Evolutionary conservation across 257 asterid species (phyloP).

Genomic region (Parsonsia alboflavescens): DNA sequence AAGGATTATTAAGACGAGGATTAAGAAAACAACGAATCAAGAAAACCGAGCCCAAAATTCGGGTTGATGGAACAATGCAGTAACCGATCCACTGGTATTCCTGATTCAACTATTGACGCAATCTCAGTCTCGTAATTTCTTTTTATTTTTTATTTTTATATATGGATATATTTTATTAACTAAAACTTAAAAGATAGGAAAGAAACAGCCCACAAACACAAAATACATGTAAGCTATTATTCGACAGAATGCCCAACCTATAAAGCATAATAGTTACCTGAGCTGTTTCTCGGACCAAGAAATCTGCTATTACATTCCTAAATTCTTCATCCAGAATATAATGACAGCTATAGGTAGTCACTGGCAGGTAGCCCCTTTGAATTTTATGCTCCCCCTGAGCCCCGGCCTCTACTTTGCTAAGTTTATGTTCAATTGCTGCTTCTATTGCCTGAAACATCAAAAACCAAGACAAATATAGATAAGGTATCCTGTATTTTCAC

Average conservation of each 20-base stretch:
- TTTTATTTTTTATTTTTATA: too few relatives aligned
- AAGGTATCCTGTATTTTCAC: not conserved
- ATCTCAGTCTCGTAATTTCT: too few relatives aligned
- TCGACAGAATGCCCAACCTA: not conserved
- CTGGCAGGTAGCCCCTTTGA: conserved; percentile 94
- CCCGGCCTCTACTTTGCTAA: conserved; percentile 87
- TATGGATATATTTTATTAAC: not conserved
- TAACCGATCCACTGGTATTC: too few relatives aligned
- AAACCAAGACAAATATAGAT: not conserved
- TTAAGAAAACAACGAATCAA: not conserved
- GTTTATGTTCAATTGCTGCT: conserved; percentile 89
- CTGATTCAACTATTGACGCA: not conserved
- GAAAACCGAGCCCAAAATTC: too few relatives aligned
- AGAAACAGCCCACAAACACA: not conserved
- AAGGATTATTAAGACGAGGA: conserved; percentile 12
- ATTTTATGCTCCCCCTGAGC: conserved; percentile 99
- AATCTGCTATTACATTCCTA: conserved; percentile 58
- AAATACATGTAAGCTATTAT: not conserved
- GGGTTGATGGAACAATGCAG: too few relatives aligned
- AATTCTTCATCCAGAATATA: conserved; percentile 70
- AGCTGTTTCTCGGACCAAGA: conserved; percentile 72
- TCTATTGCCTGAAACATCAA: conserved; percentile 70
- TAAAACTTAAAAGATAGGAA: not conserved
- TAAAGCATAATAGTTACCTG: conserved; percentile 44
- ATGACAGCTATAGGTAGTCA: conserved; percentile 79